Evolutionary conservation across 2,329 filamentous ascomycete species (phyloP).

Genomic region (Penicillium sp.): DNA sequence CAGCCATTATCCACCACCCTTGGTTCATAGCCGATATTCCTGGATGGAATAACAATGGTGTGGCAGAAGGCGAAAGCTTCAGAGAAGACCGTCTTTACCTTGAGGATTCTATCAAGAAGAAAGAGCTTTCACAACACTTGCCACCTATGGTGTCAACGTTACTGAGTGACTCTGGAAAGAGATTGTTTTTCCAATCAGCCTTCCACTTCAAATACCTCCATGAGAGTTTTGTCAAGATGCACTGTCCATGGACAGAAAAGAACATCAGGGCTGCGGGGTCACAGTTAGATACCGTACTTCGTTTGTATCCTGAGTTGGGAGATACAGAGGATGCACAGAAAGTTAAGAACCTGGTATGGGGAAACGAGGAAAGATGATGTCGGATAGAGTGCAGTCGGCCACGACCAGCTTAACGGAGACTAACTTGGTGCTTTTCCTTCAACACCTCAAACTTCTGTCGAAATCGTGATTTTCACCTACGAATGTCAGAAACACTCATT

Average conservation of each 20-base stretch:
- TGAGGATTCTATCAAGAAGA: conserved; percentile 5
- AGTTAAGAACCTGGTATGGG: too few species aligned
- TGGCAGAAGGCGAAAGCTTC: conserved; percentile 14
- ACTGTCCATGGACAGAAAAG: conserved; percentile 15
- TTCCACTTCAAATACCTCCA: conserved; percentile 15
- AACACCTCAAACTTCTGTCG: too few species aligned
- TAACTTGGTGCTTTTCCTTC: too few species aligned
- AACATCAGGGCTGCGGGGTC: conserved; percentile 13
- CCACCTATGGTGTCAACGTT: conserved; percentile 9
- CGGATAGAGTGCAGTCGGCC: too few species aligned
- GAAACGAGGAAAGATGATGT: too few species aligned
- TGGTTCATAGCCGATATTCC: conserved; percentile 21
- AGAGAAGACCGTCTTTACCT: conserved; percentile 9
- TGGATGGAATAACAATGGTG: conserved; percentile 16
- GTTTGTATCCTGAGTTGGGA: conserved; percentile 12
- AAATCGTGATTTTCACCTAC: too few species aligned
- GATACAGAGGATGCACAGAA: background rate
- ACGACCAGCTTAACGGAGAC: too few species aligned
- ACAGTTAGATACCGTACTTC: conserved; percentile 18
- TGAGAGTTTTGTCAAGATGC: conserved; percentile 14
- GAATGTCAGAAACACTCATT: too few species aligned
- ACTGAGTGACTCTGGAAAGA: conserved; percentile 12
- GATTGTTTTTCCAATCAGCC: conserved; percentile 19
- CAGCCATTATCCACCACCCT: conserved; percentile 18
- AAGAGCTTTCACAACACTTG: conserved; percentile 6